Conservation (phyloP, 2,329 filamentous ascomycete species). For the Neonectria magnoliae region DNA sequence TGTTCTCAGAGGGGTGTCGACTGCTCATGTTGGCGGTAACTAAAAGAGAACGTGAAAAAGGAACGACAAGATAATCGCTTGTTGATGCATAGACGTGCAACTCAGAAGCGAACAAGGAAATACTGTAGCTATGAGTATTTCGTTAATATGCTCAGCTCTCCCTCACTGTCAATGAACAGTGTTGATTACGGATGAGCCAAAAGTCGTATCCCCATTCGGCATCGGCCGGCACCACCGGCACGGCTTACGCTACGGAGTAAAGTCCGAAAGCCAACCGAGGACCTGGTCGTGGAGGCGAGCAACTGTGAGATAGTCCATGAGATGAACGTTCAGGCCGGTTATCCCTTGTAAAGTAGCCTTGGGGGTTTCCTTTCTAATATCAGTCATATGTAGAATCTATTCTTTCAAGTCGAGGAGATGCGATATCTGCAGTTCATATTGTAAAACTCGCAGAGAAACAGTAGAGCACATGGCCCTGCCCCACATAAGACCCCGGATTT, state of each 20-base stretch:
- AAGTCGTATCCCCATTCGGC: not conserved
- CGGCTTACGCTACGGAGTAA: constrained; percentile 13
- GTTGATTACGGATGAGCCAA: not conserved
- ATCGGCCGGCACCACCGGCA: constrained; percentile 15
- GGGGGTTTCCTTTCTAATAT: too few relatives aligned
- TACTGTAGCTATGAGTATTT: not conserved
- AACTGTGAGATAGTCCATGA: not conserved
- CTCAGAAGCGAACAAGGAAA: not conserved
- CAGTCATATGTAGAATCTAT: too few relatives aligned
- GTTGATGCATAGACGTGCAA: not conserved
- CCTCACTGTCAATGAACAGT: too few relatives aligned
- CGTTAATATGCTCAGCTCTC: not conserved
- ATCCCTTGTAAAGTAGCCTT: not conserved
- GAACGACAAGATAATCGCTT: not conserved
- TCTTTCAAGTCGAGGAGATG: too few relatives aligned
- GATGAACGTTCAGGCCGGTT: not conserved
- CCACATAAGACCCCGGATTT: constrained; percentile 1
- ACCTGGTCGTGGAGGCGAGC: not conserved
- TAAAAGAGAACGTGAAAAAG: too few relatives aligned
- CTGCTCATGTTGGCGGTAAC: not conserved
- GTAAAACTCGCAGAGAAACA: too few relatives aligned
- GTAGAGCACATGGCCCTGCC: not conserved
- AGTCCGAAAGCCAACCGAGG: constrained; percentile 10
- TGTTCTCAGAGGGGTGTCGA: constrained; percentile 35
- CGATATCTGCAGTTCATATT: too few relatives aligned